Base-by-base conservation (phyloP, 2,329 filamentous ascomycete species). In the Aspergillus clavatus region DNA sequence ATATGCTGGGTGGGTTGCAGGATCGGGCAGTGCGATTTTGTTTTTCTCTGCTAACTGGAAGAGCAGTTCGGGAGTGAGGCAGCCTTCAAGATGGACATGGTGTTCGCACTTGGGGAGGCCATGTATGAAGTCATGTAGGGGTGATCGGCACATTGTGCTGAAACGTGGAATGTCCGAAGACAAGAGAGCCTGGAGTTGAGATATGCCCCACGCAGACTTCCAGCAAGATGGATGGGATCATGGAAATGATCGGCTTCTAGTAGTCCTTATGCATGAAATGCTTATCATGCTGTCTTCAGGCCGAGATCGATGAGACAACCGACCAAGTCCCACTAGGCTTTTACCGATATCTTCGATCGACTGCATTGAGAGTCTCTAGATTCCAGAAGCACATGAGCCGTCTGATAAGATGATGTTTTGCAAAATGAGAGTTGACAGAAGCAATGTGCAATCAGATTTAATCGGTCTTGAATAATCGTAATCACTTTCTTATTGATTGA, bases 81-180 rank as follows among this genome's bases (percentile, higher is more conserved):
- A 83, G 44, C 87, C 87, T 67, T 90, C 86, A 26, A 91, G 75
- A 62, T 91, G 87, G 43, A 90, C 78, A 68, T 90, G 87, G 61
- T 89, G 86, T 65, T 91, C 87, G 68, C 83, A 87, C 72, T 90
- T 90, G 52, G 86, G 86, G 23, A 90, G 77, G 24, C 76, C 75
- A 41, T 71, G 67, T 28, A 89, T 74, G 62, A 87, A 81, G 33
- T 72, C 63, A 67, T 82, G 80, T 41, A 81, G 66, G 11, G 68
- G 56, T 27, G 71, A 69, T 57, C 78, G 70, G 65, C 80, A 83
- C 79, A 83, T 84, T 7, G 27, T 52, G 37, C 23, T 16, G 16
- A 5, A n/a, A n/a, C n/a, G n/a, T n/a, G n/a, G n/a, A n/a, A n/a
- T n/a, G n/a, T n/a, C n/a, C n/a, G n/a, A n/a, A n/a, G n/a, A n/a